Percentiles rank a stretch among this genome's conserved stretches.
Conservation (phyloP, 805 yeast genomes). For the Crinitomyces ghanaensis region DNA sequence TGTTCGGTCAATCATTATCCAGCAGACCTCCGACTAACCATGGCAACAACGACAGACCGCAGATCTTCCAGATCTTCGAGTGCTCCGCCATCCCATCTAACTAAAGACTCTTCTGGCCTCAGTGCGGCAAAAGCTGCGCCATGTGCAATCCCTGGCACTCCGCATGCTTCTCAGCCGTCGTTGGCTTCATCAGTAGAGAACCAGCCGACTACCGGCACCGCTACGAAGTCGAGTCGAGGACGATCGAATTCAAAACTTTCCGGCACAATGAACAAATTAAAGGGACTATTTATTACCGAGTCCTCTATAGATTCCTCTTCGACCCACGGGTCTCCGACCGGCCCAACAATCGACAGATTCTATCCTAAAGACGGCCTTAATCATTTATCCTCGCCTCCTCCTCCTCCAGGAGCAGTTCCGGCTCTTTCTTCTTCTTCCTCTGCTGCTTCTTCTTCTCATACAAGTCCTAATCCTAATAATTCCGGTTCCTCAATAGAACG, state of each 20-base stretch:
- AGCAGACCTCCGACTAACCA: no score
- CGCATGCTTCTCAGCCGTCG: no score
- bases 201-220: background rate
- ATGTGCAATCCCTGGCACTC: no score
- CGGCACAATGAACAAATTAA: conserved; percentile 12
- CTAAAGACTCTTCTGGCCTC: no score
- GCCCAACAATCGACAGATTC: background rate
- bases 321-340: background rate
- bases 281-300: background rate
- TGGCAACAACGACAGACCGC: no score
- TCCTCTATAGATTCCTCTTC: background rate
- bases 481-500: conserved; percentile 2
- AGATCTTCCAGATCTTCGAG: no score
- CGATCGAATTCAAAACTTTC: conserved; percentile 7
- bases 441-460: background rate
- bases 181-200: no score
- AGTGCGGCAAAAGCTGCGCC: no score
- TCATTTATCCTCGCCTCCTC: background rate
- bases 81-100: no score
- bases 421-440: conserved; percentile 1
- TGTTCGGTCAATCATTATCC: no score
- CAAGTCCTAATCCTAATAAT: background rate
- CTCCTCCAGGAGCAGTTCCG: conserved; percentile 1
- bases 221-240: background rate
- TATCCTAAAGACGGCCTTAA: background rate